A percentile compares a stretch with the other conserved stretches of the same genome.
These are phyloP conservation scores for Collybia mongolica DNA, from an alignment of 768 basidiomycete species.

Conservation along the genomic window DNA sequence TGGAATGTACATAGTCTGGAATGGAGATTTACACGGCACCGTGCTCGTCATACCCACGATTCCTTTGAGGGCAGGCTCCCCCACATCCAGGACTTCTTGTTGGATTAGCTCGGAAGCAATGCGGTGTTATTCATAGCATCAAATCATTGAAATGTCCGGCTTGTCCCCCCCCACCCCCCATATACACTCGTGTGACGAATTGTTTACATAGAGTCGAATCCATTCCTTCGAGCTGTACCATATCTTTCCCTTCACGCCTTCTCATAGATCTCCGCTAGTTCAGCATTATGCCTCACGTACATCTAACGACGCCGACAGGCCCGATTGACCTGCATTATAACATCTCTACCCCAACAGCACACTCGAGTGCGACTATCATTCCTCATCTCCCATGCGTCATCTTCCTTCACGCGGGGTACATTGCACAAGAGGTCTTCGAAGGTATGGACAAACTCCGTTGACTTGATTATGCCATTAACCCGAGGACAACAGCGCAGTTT, in stretches of 20 bases:
- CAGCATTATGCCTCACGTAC: slow-evolving; percentile 14
- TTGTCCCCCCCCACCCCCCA: too few relatives aligned
- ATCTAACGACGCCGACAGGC: slow-evolving; percentile 13
- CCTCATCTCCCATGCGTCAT: slow-evolving; percentile 17
- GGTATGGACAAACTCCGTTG: slow-evolving; percentile 1
- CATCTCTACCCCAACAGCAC: slow-evolving; percentile 16
- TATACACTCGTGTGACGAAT: too few relatives aligned
- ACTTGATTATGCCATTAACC: not conserved
- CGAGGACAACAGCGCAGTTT: slow-evolving; percentile 18
- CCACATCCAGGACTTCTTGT: too few relatives aligned
- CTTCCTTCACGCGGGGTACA: slow-evolving; percentile 19
- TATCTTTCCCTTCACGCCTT: not conserved
- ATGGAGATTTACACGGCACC: too few relatives aligned
- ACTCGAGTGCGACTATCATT: slow-evolving; percentile 13
- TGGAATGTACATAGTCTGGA: too few relatives aligned
- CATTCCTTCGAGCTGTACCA: not conserved
- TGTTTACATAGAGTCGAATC: not conserved
- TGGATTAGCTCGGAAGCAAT: too few relatives aligned
- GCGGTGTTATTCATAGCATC: too few relatives aligned
- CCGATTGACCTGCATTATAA: slow-evolving; percentile 16
- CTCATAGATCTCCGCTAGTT: not conserved
- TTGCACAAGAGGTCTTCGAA: slow-evolving; percentile 19
- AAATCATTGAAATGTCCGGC: too few relatives aligned
- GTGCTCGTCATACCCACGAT: too few relatives aligned
- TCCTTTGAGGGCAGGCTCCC: too few relatives aligned